Percentiles rank a stretch among this genome's conserved stretches.
Evolutionary conservation across 1,284 basidiomycete species (phyloP).

Genomic region (Apiotrichum brassicae): DNA sequence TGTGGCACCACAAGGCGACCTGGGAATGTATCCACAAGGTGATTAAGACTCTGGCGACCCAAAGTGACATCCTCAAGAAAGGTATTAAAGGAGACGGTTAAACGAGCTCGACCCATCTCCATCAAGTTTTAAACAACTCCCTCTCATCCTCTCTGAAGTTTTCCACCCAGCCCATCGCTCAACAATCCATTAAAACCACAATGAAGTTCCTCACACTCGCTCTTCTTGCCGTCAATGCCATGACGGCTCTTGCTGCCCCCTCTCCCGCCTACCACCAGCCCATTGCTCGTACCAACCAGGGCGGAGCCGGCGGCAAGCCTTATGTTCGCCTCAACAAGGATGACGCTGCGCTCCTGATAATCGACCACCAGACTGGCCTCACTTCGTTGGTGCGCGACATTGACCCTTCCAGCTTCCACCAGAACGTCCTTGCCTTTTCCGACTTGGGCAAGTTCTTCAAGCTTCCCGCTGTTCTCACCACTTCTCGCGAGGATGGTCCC

Average conservation of each 20-base stretch:
- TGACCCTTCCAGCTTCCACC: conserved; percentile 5
- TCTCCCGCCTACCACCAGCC: too few species aligned
- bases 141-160: too few species aligned
- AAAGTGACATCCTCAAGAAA: too few species aligned
- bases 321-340: conserved; percentile 12
- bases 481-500: conserved; percentile 11
- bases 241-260: not conserved
- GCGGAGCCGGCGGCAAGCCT: not conserved
- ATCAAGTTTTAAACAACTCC: too few species aligned
- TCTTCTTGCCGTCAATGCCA: not conserved
- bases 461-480: conserved; percentile 6
- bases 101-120: too few species aligned
- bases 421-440: conserved; percentile 9
- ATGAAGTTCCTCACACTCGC: not conserved
- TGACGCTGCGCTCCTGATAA: conserved; percentile 6
- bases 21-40: too few species aligned
- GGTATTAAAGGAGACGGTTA: too few species aligned
- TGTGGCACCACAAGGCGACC: too few species aligned
- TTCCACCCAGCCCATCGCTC: too few species aligned
- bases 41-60: too few species aligned
- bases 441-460: conserved; percentile 10
- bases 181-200: too few species aligned
- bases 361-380: conserved; percentile 15
- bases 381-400: conserved; percentile 11
- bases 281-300: not conserved